phyloP scores from a whole-genome alignment of 805 yeast species.

The Torulaspora quercuum region DNA sequence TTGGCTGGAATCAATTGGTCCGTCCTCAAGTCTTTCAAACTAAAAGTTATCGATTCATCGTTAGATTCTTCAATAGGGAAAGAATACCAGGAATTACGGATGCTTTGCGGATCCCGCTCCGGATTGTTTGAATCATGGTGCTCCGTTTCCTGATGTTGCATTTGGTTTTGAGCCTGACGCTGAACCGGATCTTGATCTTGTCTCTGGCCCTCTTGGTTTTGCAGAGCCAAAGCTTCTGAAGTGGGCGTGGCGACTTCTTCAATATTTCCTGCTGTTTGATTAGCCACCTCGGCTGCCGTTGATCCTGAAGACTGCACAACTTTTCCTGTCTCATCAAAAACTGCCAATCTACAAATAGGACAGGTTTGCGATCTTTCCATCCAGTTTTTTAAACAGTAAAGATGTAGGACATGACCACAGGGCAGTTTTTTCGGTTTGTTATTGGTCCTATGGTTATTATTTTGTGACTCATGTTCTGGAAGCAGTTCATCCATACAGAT shows the following conservation, averaged over 20 bases:
- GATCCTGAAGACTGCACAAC: slow-evolving; percentile 18
- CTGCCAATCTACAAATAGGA: slow-evolving; percentile 82
- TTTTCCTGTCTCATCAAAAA: slow-evolving; percentile 42
- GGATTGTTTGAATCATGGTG: no score
- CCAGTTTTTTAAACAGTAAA: slow-evolving; percentile 91
- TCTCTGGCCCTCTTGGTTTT: not conserved
- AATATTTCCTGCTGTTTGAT: slow-evolving; percentile 1
- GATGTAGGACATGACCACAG: slow-evolving; percentile 86
- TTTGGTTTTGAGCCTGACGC: not conserved
- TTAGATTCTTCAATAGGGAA: slow-evolving; percentile 18
- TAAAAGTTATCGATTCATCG: slow-evolving; percentile 12
- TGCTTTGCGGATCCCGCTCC: not conserved
- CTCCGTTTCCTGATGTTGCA: not conserved
- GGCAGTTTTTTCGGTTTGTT: slow-evolving; percentile 66
- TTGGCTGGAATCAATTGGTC: slow-evolving; percentile 11
- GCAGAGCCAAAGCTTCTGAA: not conserved
- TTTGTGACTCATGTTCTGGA: slow-evolving; percentile 23
- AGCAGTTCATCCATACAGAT: slow-evolving; percentile 91
- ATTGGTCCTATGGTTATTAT: slow-evolving; percentile 28
- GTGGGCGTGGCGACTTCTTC: slow-evolving; percentile 1
- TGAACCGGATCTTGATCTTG: not conserved
- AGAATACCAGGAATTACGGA: slow-evolving; percentile 17
- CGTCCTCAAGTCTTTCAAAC: slow-evolving; percentile 7
- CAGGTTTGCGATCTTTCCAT: slow-evolving; percentile 87
- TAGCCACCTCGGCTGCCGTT: slow-evolving; percentile 4